Base-by-base conservation (phyloP, 495 filamentous ascomycete genomes). In the Sordaria brevicollis region DNA sequence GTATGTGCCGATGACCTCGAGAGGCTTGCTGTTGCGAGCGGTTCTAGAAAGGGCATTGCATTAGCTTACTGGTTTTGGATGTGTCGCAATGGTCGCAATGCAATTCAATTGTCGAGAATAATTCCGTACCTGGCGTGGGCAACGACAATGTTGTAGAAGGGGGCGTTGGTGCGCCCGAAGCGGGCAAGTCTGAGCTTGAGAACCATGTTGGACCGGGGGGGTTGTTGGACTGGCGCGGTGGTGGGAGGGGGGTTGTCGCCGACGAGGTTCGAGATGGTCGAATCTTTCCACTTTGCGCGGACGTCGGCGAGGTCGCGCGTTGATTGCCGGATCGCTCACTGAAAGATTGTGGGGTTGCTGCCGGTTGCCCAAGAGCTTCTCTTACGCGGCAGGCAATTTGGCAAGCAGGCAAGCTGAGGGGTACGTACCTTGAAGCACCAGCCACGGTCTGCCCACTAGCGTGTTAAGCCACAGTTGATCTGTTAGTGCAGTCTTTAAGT, bases 91-190 rank as follows among this genome's bases (percentile, higher is more conserved):
- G 5, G 25, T n/a, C n/a, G n/a, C n/a, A n/a, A 29, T 62, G 67
- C 54, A 54, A 66, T 68, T 67, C 70, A 68, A 67, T 35, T 35
- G 69, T 2, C 35, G 31, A 35, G 67, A 36, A n/a, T 25, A 65
- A 17, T 13, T 15, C 79, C 83, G 69, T 87, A 97, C 94, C 94
- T 88, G n/a, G 95, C 94, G 72, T 98, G 94, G 29, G 93, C 86
- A 69, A 99, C 93, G 67, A 98, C 93, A 71, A 99, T 97, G 83
- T 99, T 99, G 86, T 96, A 99, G 77, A 96, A 90, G 3, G 95
- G 94, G 33, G 85, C 75, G 78, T 94, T 92, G 68, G 84, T 88
- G 81, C 91, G 91, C 73, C 96, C 95, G 78, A 98, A 97, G 83
- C 95, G 95, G 66, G 95, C 90, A 74, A 99, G 86, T 67, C 95